Conservation (phyloP, 441 rosid genomes). For the Omphalea diandra region DNA sequence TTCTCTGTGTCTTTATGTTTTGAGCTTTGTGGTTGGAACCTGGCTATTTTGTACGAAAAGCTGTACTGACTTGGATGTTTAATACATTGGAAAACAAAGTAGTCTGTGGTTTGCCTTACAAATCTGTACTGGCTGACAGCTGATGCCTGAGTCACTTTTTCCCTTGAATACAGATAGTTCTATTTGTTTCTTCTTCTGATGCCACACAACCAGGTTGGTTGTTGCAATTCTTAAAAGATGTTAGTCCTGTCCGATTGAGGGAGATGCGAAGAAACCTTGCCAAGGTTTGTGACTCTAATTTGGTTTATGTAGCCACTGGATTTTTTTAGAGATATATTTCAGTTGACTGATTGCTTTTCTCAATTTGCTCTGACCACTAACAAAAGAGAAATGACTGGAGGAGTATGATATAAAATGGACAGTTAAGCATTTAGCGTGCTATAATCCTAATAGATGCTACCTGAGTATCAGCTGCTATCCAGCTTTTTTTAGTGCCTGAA, state of each 20-base stretch:
- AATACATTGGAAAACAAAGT: neutral
- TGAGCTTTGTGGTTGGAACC: too few species aligned
- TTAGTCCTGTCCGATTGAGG: slow-evolving; percentile 50
- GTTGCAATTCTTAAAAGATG: slow-evolving; percentile 53
- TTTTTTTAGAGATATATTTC: neutral
- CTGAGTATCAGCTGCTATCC: too few species aligned
- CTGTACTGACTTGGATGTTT: neutral
- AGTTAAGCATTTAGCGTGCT: too few species aligned
- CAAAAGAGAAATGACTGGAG: too few species aligned
- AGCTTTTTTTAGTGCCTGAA: too few species aligned
- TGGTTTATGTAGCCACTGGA: neutral
- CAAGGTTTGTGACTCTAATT: slow-evolving; percentile 46
- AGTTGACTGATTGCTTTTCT: neutral
- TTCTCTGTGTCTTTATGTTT: neutral
- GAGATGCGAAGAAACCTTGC: slow-evolving; percentile 62
- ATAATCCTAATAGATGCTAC: too few species aligned
- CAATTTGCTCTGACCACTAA: too few species aligned
- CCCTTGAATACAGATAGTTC: slow-evolving; percentile 56
- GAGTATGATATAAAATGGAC: too few species aligned
- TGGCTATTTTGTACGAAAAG: neutral
- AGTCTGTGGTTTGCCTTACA: neutral
- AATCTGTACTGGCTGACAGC: slow-evolving; percentile 10
- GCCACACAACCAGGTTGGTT: slow-evolving; percentile 85
- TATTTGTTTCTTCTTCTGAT: slow-evolving; percentile 81
- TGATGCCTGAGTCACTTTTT: slow-evolving; percentile 15